Percentiles rank a stretch among this genome's conserved stretches.
Conservation (phyloP, 768 basidiomycete species). For the Leccinum subgranulosum region DNA sequence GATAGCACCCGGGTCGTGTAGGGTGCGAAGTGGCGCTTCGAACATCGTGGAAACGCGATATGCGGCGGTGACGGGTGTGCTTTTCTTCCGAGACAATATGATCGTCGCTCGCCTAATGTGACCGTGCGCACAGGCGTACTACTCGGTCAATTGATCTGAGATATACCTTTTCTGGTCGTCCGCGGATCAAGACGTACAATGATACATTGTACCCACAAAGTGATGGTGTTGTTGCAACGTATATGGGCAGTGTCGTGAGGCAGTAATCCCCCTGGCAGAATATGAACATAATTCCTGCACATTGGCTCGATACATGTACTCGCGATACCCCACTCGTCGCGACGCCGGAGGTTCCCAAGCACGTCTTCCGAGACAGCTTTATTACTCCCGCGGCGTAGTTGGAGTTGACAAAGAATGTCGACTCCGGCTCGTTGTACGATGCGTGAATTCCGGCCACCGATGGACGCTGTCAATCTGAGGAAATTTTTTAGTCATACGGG, state of each 20-base stretch:
- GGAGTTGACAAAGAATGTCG: constrained; percentile 19
- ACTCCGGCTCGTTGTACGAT: constrained; percentile 7
- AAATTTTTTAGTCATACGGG: constrained; percentile 8
- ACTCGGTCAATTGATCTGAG: constrained; percentile 16
- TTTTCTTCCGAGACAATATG: constrained; percentile 1
- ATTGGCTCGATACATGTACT: background rate
- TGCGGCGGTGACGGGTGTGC: constrained; percentile 2
- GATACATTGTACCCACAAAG: background rate
- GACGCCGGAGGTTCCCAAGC: constrained; percentile 2
- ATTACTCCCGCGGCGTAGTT: constrained; percentile 27
- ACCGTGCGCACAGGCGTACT: constrained; percentile 8
- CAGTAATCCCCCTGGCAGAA: constrained; percentile 2
- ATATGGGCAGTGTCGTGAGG: background rate
- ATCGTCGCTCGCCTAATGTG: constrained; percentile 24
- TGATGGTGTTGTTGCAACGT: constrained; percentile 1
- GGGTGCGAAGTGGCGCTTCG: constrained; percentile 6
- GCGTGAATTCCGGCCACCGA: constrained; percentile 18
- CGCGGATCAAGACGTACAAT: constrained; percentile 24
- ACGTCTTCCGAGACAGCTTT: constrained; percentile 15
- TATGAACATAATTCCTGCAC: constrained; percentile 4
- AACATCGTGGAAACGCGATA: background rate
- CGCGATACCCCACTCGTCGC: background rate
- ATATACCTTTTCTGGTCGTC: constrained; percentile 21
- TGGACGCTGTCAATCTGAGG: constrained; percentile 10
- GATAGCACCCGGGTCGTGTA: too few species aligned